Base-by-base conservation (phyloP, 345 rosid genomes). In the Erysimum cheiranthoides region DNA sequence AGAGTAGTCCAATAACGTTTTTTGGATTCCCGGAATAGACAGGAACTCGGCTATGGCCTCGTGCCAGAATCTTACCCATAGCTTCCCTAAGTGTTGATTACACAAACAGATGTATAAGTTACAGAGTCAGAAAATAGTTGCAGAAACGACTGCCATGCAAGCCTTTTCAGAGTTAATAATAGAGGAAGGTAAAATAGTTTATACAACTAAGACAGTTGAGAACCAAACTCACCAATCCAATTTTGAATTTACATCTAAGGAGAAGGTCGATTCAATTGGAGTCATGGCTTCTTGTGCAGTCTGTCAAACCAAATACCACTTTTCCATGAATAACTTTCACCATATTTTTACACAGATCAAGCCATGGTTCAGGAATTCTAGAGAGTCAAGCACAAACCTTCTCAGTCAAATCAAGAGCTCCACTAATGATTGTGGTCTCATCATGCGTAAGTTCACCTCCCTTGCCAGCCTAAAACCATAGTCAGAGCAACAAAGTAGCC, bases 261-360 rank as follows among this genome's bases (percentile, higher is more conserved):
- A 95, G 78, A 95, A 95, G 54, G 97, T 95, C 38, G 99, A 95
- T 66, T 92, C 99, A 75, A 95, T 95, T 40, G 99, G 99, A 34
- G 99, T 95, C 99, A 95, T 95, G 46, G 99, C 99, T 84, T 95
- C 99, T 68, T 92, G 93, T 45, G 99, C 99, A 54, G 99, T 95
- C 98, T 95, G 88, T 69, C 66, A 63, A 70, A 70, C 27, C 21
- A 70, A 49, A 61, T 38, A 59, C 39, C 52, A 58, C 30, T 57
- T 47, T 56, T 71, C 17, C 51, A 38, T 64, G 3, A 70, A 43
- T 43, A 30, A 40, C 5, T 13, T 73, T 53, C 35, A 61, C 59
- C 8, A 9, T 14, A 49, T 39, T 4, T 54, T 21, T 32, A 30
- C 1, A 62, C 10, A 64, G 66, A 71, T 53, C 30, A 52, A 25